A percentile compares a stretch with the other conserved stretches of the same genome.
phyloP scores from a whole-genome alignment of 352 stramenopile species.

The Globisporangium canariense region DNA sequence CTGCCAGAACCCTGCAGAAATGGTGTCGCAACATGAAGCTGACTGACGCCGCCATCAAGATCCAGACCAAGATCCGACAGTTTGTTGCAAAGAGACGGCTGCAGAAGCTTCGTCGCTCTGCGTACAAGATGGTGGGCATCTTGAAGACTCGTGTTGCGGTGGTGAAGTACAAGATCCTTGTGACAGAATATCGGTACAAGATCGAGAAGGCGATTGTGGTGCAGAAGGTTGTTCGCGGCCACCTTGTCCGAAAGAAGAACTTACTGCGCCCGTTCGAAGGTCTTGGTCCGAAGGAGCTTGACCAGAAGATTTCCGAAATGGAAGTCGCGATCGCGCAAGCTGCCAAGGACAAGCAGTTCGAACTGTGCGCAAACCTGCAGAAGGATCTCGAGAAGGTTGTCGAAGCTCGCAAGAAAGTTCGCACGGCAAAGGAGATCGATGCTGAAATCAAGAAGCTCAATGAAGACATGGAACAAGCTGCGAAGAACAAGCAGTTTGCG shows the following conservation, averaged over 20 bases:
- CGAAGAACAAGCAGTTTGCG: slow-evolving; percentile 77
- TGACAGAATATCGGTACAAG: slow-evolving; percentile 49
- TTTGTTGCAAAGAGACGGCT: slow-evolving; percentile 61
- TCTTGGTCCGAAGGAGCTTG: slow-evolving; percentile 74
- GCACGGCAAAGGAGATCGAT: slow-evolving; percentile 86
- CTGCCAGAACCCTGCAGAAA: slow-evolving; percentile 75
- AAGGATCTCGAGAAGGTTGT: slow-evolving; percentile 81
- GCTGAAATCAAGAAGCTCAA: slow-evolving; percentile 73
- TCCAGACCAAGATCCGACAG: slow-evolving; percentile 73
- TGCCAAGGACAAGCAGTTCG: slow-evolving; percentile 81
- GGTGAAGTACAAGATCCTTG: slow-evolving; percentile 48
- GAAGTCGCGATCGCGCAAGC: slow-evolving; percentile 79
- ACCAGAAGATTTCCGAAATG: slow-evolving; percentile 70
- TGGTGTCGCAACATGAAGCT: slow-evolving; percentile 76
- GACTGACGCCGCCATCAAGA: slow-evolving; percentile 48
- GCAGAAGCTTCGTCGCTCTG: slow-evolving; percentile 45
- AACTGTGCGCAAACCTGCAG: slow-evolving; percentile 78
- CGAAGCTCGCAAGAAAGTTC: slow-evolving; percentile 77
- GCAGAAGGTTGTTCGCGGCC: slow-evolving; percentile 69
- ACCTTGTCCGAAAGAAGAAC: slow-evolving; percentile 71
- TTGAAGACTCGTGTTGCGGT: slow-evolving; percentile 64
- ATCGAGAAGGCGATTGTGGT: slow-evolving; percentile 58
- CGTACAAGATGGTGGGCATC: slow-evolving; percentile 58
- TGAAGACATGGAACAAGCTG: slow-evolving; percentile 71
- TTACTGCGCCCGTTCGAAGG: slow-evolving; percentile 76